Evolutionary conservation across 345 rosid species (phyloP).

Genomic region (Jatropha curcas): DNA sequence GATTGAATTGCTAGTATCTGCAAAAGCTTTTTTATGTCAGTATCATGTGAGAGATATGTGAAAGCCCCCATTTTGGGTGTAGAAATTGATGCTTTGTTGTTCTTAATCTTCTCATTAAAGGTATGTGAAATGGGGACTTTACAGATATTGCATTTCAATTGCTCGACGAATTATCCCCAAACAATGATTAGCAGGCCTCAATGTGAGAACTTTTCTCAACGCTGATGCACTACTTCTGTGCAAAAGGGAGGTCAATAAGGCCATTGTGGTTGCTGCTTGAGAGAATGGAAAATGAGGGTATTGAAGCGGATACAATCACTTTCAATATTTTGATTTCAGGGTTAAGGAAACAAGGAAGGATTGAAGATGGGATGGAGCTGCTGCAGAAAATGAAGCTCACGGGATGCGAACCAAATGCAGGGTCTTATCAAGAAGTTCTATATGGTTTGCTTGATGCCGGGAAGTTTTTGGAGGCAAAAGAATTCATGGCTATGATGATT

Average conservation of each 20-base stretch:
- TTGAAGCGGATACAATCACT: slow-evolving; percentile 66
- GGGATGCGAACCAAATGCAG: slow-evolving; percentile 73
- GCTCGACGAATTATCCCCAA: slow-evolving; percentile 97
- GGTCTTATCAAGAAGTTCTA: slow-evolving; percentile 74
- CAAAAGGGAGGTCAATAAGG: slow-evolving; percentile 53
- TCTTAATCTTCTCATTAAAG: slow-evolving; percentile 81
- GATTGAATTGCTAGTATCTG: slow-evolving; percentile 64
- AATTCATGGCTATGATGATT: slow-evolving; percentile 58
- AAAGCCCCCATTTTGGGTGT: slow-evolving; percentile 67
- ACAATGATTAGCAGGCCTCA: slow-evolving; percentile 62
- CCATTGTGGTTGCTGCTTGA: slow-evolving; percentile 63
- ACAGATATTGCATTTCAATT: slow-evolving; percentile 60
- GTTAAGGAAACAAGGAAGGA: slow-evolving; percentile 68
- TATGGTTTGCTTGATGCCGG: slow-evolving; percentile 70
- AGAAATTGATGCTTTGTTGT: slow-evolving; percentile 79
- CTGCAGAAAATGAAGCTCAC: slow-evolving; percentile 59
- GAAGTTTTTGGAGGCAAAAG: slow-evolving; percentile 57
- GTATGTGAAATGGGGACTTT: slow-evolving; percentile 73
- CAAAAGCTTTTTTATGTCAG: slow-evolving; percentile 62
- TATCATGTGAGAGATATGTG: slow-evolving; percentile 55
- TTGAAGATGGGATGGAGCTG: slow-evolving; percentile 61
- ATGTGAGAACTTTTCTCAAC: slow-evolving; percentile 76
- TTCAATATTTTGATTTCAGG: slow-evolving; percentile 90
- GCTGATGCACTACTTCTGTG: slow-evolving; percentile 66
- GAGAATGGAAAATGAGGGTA: slow-evolving; percentile 70